A percentile compares a stretch with the other conserved stretches of the same genome.
These are phyloP conservation scores for Sindora glabra DNA, from an alignment of 306 rosid genomes.

Conservation along the genomic window DNA sequence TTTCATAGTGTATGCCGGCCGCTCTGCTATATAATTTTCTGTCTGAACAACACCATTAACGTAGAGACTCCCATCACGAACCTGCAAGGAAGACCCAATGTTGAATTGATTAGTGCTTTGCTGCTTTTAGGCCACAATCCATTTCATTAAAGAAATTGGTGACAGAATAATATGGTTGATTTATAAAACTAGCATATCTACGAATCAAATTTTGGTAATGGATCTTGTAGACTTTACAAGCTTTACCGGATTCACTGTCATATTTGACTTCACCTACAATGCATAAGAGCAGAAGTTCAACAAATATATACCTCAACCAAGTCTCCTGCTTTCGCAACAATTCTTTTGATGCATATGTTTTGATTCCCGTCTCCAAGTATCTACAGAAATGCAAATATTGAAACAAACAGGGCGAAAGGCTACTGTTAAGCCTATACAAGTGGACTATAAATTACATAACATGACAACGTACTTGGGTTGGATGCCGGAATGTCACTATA, in stretches of 20 bases:
- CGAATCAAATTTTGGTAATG: background rate
- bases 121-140: background rate
- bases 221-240: slow-evolving; percentile 1
- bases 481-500: slow-evolving; percentile 66
- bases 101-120: too few species aligned
- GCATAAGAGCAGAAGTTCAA: background rate
- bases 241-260: background rate
- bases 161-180: background rate
- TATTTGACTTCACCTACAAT: background rate
- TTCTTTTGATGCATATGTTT: slow-evolving; percentile 63
- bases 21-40: slow-evolving; percentile 62
- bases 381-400: slow-evolving; percentile 37
- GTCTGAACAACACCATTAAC: slow-evolving; percentile 58
- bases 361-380: slow-evolving; percentile 30
- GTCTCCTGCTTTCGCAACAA: slow-evolving; percentile 87
- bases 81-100: slow-evolving; percentile 41
- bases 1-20: slow-evolving; percentile 35
- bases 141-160: background rate
- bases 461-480: slow-evolving; percentile 59
- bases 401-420: slow-evolving; percentile 3
- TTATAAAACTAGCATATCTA: background rate
- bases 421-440: background rate
- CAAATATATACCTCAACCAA: slow-evolving; percentile 49
- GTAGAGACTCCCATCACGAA: slow-evolving; percentile 54
- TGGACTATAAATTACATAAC: slow-evolving; percentile 5